Base-by-base conservation (phyloP, 768 basidiomycete species). In the Auriscalpium microsporum region DNA sequence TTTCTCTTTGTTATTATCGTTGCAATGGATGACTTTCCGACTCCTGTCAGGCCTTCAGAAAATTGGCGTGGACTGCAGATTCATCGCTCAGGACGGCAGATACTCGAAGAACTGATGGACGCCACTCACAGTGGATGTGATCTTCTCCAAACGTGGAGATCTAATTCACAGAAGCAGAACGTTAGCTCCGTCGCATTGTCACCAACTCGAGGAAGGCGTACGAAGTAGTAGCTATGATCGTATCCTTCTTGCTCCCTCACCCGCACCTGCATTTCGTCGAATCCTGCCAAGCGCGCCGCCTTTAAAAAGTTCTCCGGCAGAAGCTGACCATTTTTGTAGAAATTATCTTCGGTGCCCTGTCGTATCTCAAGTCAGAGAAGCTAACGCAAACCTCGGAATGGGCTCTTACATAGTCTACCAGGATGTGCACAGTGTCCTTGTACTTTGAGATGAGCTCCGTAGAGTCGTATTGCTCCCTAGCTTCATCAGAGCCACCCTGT, bases 221-320 rank as follows among this genome's bases (percentile, higher is more conserved):
- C 92, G 65, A 95, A 96, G 70, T 85, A 94, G 67, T 94, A 94
- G 52, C 84, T 83, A 65, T 93, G 89, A 64, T 94, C 91, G 65
- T 94, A 95, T 28, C 83, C 90, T 50, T 84, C 83, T 46, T 94
- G 90, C 57, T 78, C 76, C 59, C 89, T 77, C 19, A 96, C 87
- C 45, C 81, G 73, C 8, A 97, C 89, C 67, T 89, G 83, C 16
- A 78, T 74, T 62, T 87, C 83, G 57, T 83, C 81, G 62, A 87
- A 80, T 4, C 89, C 87, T 7, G 82, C 77, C 56, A 82, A 79
- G 56, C 87, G 78, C 8, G 90, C 87, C 0, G 87, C 90, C 62
- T 82, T 79, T 56, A 87, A 69, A 67, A 98, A 94, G 67, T 86
- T 87, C 63, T 95, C 90, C 0, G 95, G 96, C 52, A 91, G 79